A percentile compares a stretch with the other conserved stretches of the same genome.
These are phyloP conservation scores for Colletotrichum tabaci DNA, from an alignment of 2,329 filamentous ascomycete genomes.

Conservation along the genomic window DNA sequence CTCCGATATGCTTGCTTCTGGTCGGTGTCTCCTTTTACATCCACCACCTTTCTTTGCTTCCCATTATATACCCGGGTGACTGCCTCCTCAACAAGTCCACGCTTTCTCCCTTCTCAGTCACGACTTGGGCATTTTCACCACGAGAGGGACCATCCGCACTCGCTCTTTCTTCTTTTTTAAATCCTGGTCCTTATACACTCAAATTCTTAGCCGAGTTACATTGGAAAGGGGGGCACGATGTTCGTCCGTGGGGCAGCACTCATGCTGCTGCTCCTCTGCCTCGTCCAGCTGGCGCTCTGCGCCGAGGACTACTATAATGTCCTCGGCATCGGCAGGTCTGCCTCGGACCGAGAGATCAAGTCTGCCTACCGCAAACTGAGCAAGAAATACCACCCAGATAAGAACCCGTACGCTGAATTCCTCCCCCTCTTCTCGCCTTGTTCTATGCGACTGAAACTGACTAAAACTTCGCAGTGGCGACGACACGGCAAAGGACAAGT, in stretches of 20 bases:
- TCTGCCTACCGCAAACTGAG: conserved; percentile 91
- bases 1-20: conserved; percentile 26
- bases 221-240: conserved; percentile 58
- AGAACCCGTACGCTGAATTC: conserved; percentile 82
- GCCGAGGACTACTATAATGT: conserved; percentile 87
- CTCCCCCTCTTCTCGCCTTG: background rate
- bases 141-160: background rate
- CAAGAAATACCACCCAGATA: conserved; percentile 98
- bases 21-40: conserved; percentile 15
- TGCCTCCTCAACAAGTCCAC: background rate
- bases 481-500: conserved; percentile 86
- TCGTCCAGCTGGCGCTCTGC: conserved; percentile 70
- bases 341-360: conserved; percentile 91
- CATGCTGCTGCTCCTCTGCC: conserved; percentile 66
- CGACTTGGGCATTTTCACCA: background rate
- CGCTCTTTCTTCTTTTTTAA: background rate
- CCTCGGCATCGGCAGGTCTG: conserved; percentile 83
- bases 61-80: background rate
- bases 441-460: background rate
- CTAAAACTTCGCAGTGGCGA: conserved; percentile 72
- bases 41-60: background rate
- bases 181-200: background rate
- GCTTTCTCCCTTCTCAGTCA: background rate
- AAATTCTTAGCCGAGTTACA: conserved; percentile 14
- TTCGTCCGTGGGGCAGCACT: conserved; percentile 64